Evolutionary conservation across 805 yeast genomes (phyloP).

Genomic region (Ogataea paradorogensis): DNA sequence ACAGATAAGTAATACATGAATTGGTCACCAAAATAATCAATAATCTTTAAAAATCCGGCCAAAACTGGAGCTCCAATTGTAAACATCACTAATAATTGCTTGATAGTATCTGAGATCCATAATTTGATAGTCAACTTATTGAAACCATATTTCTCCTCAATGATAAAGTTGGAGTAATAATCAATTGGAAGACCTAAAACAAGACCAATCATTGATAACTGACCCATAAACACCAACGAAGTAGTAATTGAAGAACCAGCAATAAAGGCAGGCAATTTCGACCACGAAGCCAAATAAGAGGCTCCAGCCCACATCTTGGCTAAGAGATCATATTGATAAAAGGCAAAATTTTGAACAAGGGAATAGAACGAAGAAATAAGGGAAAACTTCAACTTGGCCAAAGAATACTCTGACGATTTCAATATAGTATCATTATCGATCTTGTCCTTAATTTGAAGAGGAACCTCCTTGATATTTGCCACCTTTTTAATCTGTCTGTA

Average conservation of each 20-base stretch:
- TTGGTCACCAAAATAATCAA: slow-evolving; percentile 72
- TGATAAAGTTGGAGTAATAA: slow-evolving; percentile 76
- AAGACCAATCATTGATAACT: slow-evolving; percentile 48
- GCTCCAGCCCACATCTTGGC: slow-evolving; percentile 61
- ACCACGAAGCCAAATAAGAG: slow-evolving; percentile 34
- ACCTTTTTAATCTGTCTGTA: slow-evolving; percentile 70
- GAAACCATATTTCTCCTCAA: slow-evolving; percentile 92
- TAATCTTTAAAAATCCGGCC: slow-evolving; percentile 74
- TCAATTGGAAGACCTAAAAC: slow-evolving; percentile 63
- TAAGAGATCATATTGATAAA: slow-evolving; percentile 58
- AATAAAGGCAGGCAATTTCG: slow-evolving; percentile 23
- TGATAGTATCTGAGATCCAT: slow-evolving; percentile 73
- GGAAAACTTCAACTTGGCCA: slow-evolving; percentile 73
- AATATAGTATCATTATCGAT: slow-evolving; percentile 70
- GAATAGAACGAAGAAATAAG: slow-evolving; percentile 51
- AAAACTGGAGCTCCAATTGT: slow-evolving; percentile 70
- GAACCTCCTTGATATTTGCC: slow-evolving; percentile 54
- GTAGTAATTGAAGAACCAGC: slow-evolving; percentile 62
- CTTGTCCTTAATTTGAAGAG: slow-evolving; percentile 64
- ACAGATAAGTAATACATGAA: slow-evolving; percentile 80
- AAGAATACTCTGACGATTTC: slow-evolving; percentile 74
- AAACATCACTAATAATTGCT: slow-evolving; percentile 50
- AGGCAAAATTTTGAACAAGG: slow-evolving; percentile 53
- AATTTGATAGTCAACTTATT: slow-evolving; percentile 74
- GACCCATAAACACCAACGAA: slow-evolving; percentile 61